Evolutionary conservation across 116 monocot species (phyloP).

Genomic region (Posidonia oceanica): DNA sequence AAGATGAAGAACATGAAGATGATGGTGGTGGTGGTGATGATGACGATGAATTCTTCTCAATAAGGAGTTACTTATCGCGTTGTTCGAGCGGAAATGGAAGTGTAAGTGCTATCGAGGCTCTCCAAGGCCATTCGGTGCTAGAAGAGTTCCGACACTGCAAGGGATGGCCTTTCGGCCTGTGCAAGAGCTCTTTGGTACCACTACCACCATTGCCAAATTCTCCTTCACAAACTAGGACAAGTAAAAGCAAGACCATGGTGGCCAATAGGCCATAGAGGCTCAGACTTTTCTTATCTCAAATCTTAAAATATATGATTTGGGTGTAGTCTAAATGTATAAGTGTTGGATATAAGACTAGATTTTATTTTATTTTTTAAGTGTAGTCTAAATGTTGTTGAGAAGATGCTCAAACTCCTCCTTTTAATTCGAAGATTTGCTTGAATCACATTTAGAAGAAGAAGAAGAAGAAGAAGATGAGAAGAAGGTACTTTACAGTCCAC

Average conservation of each 20-base stretch:
- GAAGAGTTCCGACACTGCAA: constrained; percentile 47
- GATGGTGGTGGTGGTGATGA: constrained; percentile 30
- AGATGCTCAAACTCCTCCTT: too few species aligned
- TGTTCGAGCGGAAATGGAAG: constrained; percentile 18
- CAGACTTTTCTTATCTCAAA: too few species aligned
- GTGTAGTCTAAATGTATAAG: too few species aligned
- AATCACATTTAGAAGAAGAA: too few species aligned
- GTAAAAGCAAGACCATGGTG: constrained; percentile 21
- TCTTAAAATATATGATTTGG: too few species aligned
- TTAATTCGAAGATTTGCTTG: too few species aligned
- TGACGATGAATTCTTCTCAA: constrained; percentile 51
- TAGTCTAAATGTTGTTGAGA: too few species aligned
- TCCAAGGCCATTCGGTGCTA: constrained; percentile 9
- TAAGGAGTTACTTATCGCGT: constrained; percentile 45
- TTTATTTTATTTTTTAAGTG: too few species aligned
- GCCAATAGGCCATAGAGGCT: too few species aligned
- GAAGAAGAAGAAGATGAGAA: too few species aligned
- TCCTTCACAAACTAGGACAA: constrained; percentile 62
- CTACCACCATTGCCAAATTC: constrained; percentile 52
- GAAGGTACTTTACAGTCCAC: too few species aligned
- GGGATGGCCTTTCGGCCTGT: constrained; percentile 80
- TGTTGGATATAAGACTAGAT: too few species aligned
- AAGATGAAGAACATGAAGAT: not conserved
- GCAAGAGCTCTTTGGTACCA: constrained; percentile 15
- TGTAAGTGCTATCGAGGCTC: not conserved